These are phyloP conservation scores for Cairneyella variabilis DNA, from an alignment of 495 filamentous ascomycete genomes.

Conservation along the genomic window DNA sequence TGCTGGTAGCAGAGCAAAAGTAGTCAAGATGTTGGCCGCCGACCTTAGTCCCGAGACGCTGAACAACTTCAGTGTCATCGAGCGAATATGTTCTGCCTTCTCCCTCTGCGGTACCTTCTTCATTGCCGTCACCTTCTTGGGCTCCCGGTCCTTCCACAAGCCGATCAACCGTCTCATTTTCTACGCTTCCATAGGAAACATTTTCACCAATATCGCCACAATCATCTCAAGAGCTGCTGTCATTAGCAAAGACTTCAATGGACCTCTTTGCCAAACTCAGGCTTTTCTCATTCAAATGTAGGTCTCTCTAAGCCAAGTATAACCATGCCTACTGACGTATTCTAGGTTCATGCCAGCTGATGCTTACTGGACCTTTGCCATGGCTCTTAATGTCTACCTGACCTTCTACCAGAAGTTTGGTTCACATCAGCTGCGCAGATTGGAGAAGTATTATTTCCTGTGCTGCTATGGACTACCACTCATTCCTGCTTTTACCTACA, in stretches of 20 bases:
- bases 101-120: slow-evolving; percentile 71
- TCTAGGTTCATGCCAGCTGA: slow-evolving; percentile 75
- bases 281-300: slow-evolving; percentile 71
- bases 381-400: slow-evolving; percentile 85
- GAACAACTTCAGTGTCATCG: slow-evolving; percentile 38
- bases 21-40: slow-evolving; percentile 13
- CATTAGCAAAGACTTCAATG: slow-evolving; percentile 31
- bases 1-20: no score
- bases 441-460: slow-evolving; percentile 71
- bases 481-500: slow-evolving; percentile 62
- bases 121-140: slow-evolving; percentile 66
- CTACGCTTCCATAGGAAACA: slow-evolving; percentile 80
- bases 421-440: slow-evolving; percentile 56
- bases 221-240: slow-evolving; percentile 54
- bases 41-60: slow-evolving; percentile 24
- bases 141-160: slow-evolving; percentile 62
- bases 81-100: slow-evolving; percentile 64
- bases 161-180: slow-evolving; percentile 89
- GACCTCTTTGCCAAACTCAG: slow-evolving; percentile 68
- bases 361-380: slow-evolving; percentile 75
- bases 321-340: background rate
- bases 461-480: slow-evolving; percentile 75
- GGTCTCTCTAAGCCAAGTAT: background rate
- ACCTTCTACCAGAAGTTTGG: slow-evolving; percentile 79
- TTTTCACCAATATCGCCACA: slow-evolving; percentile 75